A percentile compares a stretch with the other conserved stretches of the same genome.
phyloP scores from a whole-genome alignment of 1,284 basidiomycete species.

The Retiboletus flavoniger region DNA sequence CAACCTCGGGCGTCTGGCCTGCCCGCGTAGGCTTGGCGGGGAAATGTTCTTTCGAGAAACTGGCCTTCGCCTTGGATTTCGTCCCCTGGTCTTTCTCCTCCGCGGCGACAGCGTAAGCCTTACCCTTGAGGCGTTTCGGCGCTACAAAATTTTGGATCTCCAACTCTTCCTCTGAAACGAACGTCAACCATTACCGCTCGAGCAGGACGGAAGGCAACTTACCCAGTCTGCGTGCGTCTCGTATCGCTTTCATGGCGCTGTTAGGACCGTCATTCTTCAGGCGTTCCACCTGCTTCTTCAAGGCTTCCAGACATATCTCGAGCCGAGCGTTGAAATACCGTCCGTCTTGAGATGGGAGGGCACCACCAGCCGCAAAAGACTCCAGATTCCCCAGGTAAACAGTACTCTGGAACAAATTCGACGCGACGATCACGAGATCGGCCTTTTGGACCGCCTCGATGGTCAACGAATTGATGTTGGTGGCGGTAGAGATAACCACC shows the following conservation, averaged over 20 bases:
- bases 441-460: conserved; percentile 78
- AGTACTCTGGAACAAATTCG: conserved; percentile 77
- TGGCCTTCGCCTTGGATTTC: conserved; percentile 8
- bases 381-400: conserved; percentile 78
- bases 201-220: conserved; percentile 22
- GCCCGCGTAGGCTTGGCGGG: conserved; percentile 38
- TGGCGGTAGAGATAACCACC: conserved; percentile 68
- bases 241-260: conserved; percentile 62
- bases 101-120: conserved; percentile 60
- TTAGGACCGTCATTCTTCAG: conserved; percentile 61
- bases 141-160: conserved; percentile 47
- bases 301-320: conserved; percentile 55
- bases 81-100: conserved; percentile 33
- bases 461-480: conserved; percentile 73
- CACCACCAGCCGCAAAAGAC: conserved; percentile 63
- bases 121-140: conserved; percentile 73
- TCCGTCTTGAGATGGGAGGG: conserved; percentile 69
- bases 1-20: conserved; percentile 52
- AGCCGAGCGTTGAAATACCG: conserved; percentile 87
- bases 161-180: conserved; percentile 43
- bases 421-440: conserved; percentile 86
- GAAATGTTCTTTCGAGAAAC: conserved; percentile 16
- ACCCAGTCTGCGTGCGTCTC: conserved; percentile 60
- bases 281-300: conserved; percentile 67
- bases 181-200: conserved; percentile 12